Percentiles rank a stretch among this genome's conserved stretches.
Conservation (phyloP, 148 eudicot species). For the Cornus kousa region DNA sequence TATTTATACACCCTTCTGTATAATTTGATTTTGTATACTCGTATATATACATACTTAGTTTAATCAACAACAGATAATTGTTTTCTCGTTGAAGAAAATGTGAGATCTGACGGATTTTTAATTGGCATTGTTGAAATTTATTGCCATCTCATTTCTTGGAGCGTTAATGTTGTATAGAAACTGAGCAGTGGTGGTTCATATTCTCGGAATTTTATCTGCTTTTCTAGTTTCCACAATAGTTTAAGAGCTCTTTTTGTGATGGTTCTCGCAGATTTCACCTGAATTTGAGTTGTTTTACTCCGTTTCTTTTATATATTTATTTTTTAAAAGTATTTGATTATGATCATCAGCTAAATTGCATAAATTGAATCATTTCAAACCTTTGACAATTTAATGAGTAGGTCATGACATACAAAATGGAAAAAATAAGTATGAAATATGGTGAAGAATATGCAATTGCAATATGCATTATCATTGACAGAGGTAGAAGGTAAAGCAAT, state of each 20-base stretch:
- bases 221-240: neutral
- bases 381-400: neutral
- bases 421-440: neutral
- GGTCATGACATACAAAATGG: neutral
- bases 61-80: neutral
- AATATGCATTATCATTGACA: neutral
- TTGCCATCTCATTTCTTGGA: neutral
- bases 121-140: slow-evolving; percentile 16
- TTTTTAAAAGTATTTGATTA: no score
- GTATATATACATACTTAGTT: neutral
- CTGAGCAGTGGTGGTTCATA: neutral
- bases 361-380: neutral
- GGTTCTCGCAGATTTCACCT: slow-evolving; percentile 7
- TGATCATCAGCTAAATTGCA: neutral
- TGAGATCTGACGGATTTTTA: slow-evolving; percentile 13
- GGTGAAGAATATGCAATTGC: neutral
- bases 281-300: neutral
- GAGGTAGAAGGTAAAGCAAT: neutral
- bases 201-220: slow-evolving; percentile 1
- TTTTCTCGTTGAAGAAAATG: neutral
- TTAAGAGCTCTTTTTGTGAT: neutral
- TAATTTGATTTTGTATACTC: no score
- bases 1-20: neutral
- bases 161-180: neutral
- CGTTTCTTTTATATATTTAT: no score